Evolutionary conservation across 208 protist species (phyloP), one percentile per base, ranked within the genome.

Genomic region (Leishmania lainsoni): DNA sequence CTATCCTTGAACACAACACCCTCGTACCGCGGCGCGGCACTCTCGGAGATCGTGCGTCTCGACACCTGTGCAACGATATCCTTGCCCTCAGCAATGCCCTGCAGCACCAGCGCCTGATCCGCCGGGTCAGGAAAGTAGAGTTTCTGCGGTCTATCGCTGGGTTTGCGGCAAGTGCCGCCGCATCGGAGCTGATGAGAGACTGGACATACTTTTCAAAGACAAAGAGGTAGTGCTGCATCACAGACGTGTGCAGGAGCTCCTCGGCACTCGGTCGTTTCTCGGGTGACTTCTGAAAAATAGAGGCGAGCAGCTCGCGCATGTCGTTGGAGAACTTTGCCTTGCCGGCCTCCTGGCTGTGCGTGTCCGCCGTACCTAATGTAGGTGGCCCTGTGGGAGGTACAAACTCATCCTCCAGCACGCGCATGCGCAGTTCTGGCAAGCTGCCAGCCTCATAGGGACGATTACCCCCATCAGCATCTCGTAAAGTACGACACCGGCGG

Each of bases 191-290:
- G 74, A 94, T 87, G 35, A 93, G 82, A 9, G 78, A 80, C 68
- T 93, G 65, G 49, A 96, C 92, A 74, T 90, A 88, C 73, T 89
- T 89, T 75, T 95, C 86, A 71, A 97, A 95, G 20, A 96, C 48
- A 72, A 73, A 90, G 35, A 96, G 85, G 81, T 94, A 92, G 61
- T 97, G 90, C 83, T 95, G 92, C 90, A 97, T 95, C 35, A 96
- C 80, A 12, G 89, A 92, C 20, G 86, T 92, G 73, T 90, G 86
- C 48, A 97, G 87, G 9, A 96, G 84, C 78, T 96, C 88, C 75
- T 90, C 89, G 12, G 93, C 87, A 65, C 90, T 94, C 14, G 93
- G 93, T 0, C 94, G 88, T 80, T 89, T 85, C 49, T 88, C 77
- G 0, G 94, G 93, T 59, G 95, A 89, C 73, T 90, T 87, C 49